Percentiles rank a stretch among this genome's conserved stretches.
phyloP scores from a whole-genome alignment of 2,329 filamentous ascomycete species.

The Colletotrichum costaricense region DNA sequence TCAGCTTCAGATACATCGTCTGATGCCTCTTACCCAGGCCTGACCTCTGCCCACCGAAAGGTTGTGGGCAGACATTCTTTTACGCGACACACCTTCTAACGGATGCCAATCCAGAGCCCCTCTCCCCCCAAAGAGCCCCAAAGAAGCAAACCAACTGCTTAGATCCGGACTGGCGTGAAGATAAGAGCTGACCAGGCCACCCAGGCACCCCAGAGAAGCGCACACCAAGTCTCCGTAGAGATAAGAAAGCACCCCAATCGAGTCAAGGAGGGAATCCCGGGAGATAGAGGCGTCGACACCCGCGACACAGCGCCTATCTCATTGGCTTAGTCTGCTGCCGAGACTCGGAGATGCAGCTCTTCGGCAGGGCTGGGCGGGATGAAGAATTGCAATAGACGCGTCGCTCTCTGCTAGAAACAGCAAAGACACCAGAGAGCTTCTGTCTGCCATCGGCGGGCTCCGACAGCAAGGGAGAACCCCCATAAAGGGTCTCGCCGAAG shows the following conservation, averaged over 20 bases:
- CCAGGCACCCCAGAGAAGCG: background rate
- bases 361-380: background rate
- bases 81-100: background rate
- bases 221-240: conserved; percentile 14
- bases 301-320: background rate
- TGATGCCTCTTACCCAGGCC: background rate
- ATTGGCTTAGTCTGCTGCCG: conserved; percentile 25
- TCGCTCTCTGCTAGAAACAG: background rate
- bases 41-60: background rate
- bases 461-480: background rate
- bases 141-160: background rate
- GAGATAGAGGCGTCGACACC: conserved; percentile 14
- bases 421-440: background rate
- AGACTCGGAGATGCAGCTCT: conserved; percentile 26
- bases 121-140: background rate
- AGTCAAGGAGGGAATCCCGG: conserved; percentile 2
- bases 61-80: conserved; percentile 4
- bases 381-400: background rate
- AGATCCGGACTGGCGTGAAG: conserved; percentile 2
- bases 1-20: background rate
- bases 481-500: conserved; percentile 12
- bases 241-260: conserved; percentile 25
- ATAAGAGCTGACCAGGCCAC: conserved; percentile 18
- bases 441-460: conserved; percentile 26
- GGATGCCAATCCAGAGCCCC: background rate